Conservation (phyloP, 495 filamentous ascomycete species). For the Tuber umbilicatum region DNA sequence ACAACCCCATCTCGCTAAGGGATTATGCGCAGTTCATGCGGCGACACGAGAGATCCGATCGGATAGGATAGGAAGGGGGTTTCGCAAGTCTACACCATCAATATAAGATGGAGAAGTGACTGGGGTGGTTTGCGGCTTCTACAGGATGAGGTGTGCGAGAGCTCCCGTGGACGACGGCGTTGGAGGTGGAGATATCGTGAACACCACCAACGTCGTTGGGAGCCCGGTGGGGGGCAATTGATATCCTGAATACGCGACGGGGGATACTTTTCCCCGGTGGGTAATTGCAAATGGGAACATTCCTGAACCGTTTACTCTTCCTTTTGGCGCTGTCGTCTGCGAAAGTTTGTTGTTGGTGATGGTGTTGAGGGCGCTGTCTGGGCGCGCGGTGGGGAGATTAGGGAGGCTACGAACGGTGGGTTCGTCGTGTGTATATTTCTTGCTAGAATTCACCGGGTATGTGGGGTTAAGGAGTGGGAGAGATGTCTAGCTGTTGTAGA, state of each 20-base stretch:
- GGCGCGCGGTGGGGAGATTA: background rate
- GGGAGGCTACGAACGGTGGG: no score
- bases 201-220: background rate
- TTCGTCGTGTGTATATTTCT: no score
- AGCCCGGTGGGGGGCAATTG: background rate
- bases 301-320: background rate
- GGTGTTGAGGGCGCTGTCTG: background rate
- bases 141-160: background rate
- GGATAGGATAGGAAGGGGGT: background rate
- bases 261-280: no score
- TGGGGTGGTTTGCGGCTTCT: background rate
- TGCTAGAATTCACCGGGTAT: no score
- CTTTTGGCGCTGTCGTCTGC: background rate
- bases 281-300: background rate
- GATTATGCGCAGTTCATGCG: background rate
- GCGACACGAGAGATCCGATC: background rate
- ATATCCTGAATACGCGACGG: background rate
- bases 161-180: no score
- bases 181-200: background rate
- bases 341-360: background rate
- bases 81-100: background rate
- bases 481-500: no score
- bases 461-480: no score
- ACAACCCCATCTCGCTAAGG: background rate
- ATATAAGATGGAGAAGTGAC: background rate